Base-by-base conservation (phyloP, 495 filamentous ascomycete species). In the Terfezia boudieri region DNA sequence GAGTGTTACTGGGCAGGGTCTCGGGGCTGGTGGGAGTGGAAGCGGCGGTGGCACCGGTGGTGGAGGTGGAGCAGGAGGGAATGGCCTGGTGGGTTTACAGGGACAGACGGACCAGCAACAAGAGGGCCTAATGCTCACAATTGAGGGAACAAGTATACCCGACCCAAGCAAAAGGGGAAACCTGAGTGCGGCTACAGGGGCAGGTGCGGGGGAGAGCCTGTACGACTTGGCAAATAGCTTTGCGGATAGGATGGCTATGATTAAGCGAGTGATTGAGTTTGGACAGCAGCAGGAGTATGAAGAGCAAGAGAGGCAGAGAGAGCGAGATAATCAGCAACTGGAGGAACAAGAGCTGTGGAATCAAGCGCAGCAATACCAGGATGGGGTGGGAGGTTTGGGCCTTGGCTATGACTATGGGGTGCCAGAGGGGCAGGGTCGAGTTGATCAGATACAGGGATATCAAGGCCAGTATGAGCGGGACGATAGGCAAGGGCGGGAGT, bases 181-280 rank as follows among this genome's bases (percentile, higher is more conserved):
- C 26, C 26, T 32, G 26, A 2, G 26, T 32, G 65, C 64, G 20
- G 58, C 64, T 51, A 67, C 68, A 49, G 64, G 60, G 36, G 56
- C 67, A 48, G 41, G 65, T 22, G 67, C 50, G 49, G 66, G 55
- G 53, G 71, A 67, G 57, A 69, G 60, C 35, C 63, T 72, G 55
- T 67, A 73, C 36, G 71, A 70, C 36, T 70, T 86, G 68, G 69
- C 83, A 57, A 75, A 77, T 51, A 74, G 79, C 38, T 87, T 86
- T 67, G 14, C 26, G 14, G 10, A 32, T 51, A 61, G 60, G 37
- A 61, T 61, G 59, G 53, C 55, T 14, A 68, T 73, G 54, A 56
- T 75, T 53, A 69, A 69, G 46, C 56, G 61, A 41, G 65, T 74
- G 1, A 73, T 74, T 55, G 73, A 73, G 51, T 65, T 60, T 1